Base-by-base conservation (phyloP, 73 alveolate genomes). In the Effrenium voratum region DNA sequence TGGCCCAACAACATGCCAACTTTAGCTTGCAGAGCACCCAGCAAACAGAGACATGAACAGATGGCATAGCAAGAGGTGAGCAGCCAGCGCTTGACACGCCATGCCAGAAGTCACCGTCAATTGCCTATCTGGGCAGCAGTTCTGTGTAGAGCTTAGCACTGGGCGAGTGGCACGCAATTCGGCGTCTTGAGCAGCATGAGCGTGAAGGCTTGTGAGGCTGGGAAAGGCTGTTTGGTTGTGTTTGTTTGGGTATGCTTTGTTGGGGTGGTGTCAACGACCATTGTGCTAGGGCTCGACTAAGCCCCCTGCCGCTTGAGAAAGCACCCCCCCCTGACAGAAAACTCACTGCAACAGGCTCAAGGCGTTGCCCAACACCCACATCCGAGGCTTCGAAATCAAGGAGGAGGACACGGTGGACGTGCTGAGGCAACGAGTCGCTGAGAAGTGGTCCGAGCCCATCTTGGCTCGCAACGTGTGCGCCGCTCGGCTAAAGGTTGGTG, bases 401-500 rank as follows among this genome's bases (percentile, higher is more conserved):
- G 95, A 87, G 73, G 95, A 60, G 22, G 95, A 60, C 85, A 87
- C 95, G 46, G 50, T 87, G 41, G 95, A 87, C 13, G 95, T 87
- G 30, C 80, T 87, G 50, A 43, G 95, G 44, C 85, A 87, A 38
- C 95, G 50, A 49, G 76, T 87, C 22, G 95, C 95, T 45, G 52
- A 40, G 30, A 49, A 40, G 84, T 87, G 95, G 95, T 6, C 79
- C 30, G 95, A 87, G 57, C 95, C 95, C 28, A 87, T 87, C 85
- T 68, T 63, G 10, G 85, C 95, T 10, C 75, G 95, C 52, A 63
- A 87, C 63, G 85, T 87, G 5, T 87, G 95, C 70, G 95, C 36
- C 36, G 70, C 95, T 45, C 44, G 26, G 60, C 40, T 72, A 22
- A 2, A 57, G 28, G 0, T 57, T 57, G 1, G 72, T 22, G 72